A percentile compares a stretch with the other conserved stretches of the same genome.
Conservation (phyloP, 441 rosid genomes). For the Heliophila coronopifolia region DNA sequence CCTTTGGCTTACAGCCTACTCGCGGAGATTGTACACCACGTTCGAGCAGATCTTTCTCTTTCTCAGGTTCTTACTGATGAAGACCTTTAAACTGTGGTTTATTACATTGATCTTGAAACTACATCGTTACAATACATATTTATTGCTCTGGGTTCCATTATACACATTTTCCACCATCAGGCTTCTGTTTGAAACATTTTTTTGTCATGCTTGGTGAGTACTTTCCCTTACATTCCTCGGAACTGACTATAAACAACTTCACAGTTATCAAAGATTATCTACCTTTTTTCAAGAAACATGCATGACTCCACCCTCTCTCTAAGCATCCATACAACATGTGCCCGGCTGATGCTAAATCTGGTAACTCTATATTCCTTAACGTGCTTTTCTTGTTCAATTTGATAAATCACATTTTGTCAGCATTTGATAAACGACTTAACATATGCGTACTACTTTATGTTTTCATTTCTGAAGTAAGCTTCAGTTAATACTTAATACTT, state of each 20-base stretch:
- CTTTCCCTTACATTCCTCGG: slow-evolving; percentile 17
- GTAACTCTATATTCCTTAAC: slow-evolving; percentile 34
- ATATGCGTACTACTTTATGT: slow-evolving; percentile 9
- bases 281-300: slow-evolving; percentile 96
- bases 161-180: slow-evolving; percentile 1
- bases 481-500: slow-evolving; percentile 9
- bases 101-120: slow-evolving; percentile 6
- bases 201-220: neutral
- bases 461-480: neutral
- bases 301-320: slow-evolving; percentile 96
- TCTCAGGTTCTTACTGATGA: slow-evolving; percentile 51
- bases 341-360: slow-evolving; percentile 98
- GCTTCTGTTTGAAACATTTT: neutral
- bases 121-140: too few relatives aligned
- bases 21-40: slow-evolving; percentile 99
- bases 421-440: too few relatives aligned
- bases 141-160: neutral
- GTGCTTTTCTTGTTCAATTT: slow-evolving; percentile 9
- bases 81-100: slow-evolving; percentile 9
- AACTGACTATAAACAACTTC: slow-evolving; percentile 13
- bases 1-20: slow-evolving; percentile 97
- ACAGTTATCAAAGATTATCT: slow-evolving; percentile 95
- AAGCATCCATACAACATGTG: slow-evolving; percentile 95
- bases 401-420: slow-evolving; percentile 15
- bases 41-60: slow-evolving; percentile 81